Evolutionary conservation across 129 eudicot genomes (phyloP), one percentile per base, ranked within the genome.

Genomic region (Smallanthus sonchifolius): DNA sequence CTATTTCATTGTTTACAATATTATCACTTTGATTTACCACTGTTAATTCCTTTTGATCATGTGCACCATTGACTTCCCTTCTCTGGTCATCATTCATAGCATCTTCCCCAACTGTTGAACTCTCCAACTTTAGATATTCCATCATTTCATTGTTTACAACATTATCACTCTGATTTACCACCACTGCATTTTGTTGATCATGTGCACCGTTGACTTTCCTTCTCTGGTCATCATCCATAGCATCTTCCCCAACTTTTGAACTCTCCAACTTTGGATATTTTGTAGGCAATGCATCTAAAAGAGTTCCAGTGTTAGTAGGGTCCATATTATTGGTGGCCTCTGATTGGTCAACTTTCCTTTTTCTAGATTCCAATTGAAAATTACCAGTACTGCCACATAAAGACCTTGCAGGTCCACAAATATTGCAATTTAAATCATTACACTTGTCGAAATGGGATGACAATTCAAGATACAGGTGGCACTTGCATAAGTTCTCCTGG

Each of bases 361-460:
- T 79, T 61, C 78, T 75, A 63, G 81, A 75, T 54, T 74, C 85
- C 43, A 66, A 39, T 38, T 35, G 64, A 72, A 63, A 60, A 47
- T 51, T 42, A 75, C 65, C 70, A 55, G 49, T 68, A 84, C 43
- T 61, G 7, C 67, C 48, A 69, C 51, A 55, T 56, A 57, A 30
- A 61, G 69, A 43, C 72, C 69, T 75, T 42, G 59, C 84, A 44
- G 92, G 87, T 20, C 80, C 80, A 57, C 97, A 92, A 38, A 92
- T 48, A 47, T 1, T 15, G 72, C 96, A 88, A 47, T 32, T 62
- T 61, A 61, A 16, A 56, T 70, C n/a, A 48, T 39, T 32, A 64
- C 92, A 88, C 59, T 67, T 77, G 43, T 88, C 91, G 61, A 61
- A 88, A 76, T 92, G 97, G 17, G 83, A 71, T 42, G 84, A 56